These are phyloP conservation scores for Adiantum capillusveneris DNA, from an alignment of 75 land plant genomes.

Conservation along the genomic window DNA sequence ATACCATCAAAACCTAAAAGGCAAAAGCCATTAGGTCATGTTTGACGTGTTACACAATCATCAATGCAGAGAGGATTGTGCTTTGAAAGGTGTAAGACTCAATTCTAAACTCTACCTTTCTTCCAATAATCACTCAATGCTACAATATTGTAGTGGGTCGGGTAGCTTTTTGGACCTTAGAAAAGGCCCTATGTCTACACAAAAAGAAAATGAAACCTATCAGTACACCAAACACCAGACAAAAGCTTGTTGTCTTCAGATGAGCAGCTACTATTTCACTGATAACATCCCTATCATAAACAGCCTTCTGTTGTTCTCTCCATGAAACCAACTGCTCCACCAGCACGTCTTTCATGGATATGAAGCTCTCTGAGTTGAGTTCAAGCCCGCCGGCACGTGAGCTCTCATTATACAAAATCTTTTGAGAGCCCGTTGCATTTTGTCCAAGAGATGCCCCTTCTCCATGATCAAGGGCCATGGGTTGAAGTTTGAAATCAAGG, in stretches of 20 bases:
- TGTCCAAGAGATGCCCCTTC: neutral
- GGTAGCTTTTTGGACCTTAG: no score
- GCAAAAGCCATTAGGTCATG: no score
- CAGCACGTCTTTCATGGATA: no score
- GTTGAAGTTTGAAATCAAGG: constrained; percentile 67
- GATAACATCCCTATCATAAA: neutral
- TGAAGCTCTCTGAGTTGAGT: neutral
- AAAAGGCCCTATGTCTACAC: neutral
- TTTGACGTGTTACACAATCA: no score
- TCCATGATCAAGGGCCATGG: constrained; percentile 8
- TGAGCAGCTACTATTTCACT: neutral
- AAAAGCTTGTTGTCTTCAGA: neutral
- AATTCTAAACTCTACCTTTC: no score
- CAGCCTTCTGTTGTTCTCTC: neutral
- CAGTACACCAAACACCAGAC: constrained; percentile 4
- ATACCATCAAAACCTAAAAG: no score
- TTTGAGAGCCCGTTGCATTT: neutral
- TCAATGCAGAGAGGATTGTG: no score
- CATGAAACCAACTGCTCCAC: neutral
- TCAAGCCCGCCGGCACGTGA: neutral
- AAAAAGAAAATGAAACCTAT: neutral
- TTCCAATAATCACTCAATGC: no score
- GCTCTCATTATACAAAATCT: neutral
- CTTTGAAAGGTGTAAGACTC: no score
- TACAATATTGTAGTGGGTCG: no score